Evolutionary conservation across 768 basidiomycete genomes (phyloP), one percentile per base, ranked within the genome.

Genomic region (Auricularia cornea): DNA sequence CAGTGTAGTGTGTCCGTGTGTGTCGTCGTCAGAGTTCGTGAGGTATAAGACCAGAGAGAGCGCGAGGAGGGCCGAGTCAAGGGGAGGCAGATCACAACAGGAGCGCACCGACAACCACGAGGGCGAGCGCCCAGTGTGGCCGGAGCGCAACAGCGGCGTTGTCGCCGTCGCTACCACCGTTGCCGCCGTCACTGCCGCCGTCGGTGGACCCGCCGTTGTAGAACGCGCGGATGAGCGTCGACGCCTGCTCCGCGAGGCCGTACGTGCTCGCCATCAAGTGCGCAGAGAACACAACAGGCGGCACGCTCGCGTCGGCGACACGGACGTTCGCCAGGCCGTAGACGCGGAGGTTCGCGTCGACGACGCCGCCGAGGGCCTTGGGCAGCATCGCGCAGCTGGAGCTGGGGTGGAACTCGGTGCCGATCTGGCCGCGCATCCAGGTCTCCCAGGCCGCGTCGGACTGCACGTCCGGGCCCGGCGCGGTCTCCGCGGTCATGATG

Each of bases 331-430:
- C 69, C 32, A 75, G 64, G 18, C 85, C 85, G 71, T 86, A 83
- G 1, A 86, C 84, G 65, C 74, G 74, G n/a, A 87, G 73, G 56
- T 80, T 72, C 56, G 78, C 73, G 67, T 84, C 79, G 57, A 87
- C 84, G 59, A 87, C 85, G 59, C 85, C 85, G 20, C 79, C 84
- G 35, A 74, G 73, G 30, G 70, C 69, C 63, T 73, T 73, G 2
- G 85, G 84, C 56, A 86, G 71, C 84, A 87, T 86, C 8, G 83
- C 76, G 70, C 80, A 82, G 5, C 84, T 80, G 29, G 78, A 79
- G 31, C 77, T 74, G 3, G 87, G 87, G 70, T 90, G 88, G 74
- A 74, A 85, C 74, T 87, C 83, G 10, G 83, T 84, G 6, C 77
- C 73, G 18, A 78, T 76, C 5, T 70, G 66, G 14, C 70, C 72